Base-by-base conservation (phyloP, 352 stramenopile genomes). In the Globisporangium recalcitrans region DNA sequence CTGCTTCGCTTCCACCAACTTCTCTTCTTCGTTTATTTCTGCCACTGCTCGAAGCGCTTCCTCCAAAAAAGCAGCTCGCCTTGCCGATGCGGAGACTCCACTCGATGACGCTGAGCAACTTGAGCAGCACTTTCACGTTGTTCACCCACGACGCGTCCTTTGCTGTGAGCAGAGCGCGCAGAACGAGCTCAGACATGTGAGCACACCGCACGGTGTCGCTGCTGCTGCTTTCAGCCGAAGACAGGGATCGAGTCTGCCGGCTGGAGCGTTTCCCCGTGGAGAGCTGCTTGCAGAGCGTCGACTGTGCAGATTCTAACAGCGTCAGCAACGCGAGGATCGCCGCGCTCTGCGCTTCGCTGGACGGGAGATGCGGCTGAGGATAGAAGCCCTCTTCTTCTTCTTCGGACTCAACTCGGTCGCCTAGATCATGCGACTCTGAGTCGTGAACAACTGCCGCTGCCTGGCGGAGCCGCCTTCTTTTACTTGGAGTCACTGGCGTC, bases 91-190 rank as follows among this genome's bases (percentile, higher is more conserved):
- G 75, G 13, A 87, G 36, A 10, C 60, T 64, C 31, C 73, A 40
- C 51, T 87, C 77, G 31, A 82, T 74, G n/a, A 74, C 72, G 36
- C 73, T 74, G 27, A 87, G 58, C 21, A 78, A 32, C 32, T 80
- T 83, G 10, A 74, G n/a, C 54, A 82, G 32, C 60, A 81, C 67
- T 49, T 71, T 75, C 36, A 65, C 60, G 32, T 48, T 57, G 31
- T 34, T 69, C 4, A 71, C 62, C 67, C 73, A 87, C 29, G 63
- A 76, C 22, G 77, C 64, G 58, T 80, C 59, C 32, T 62, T 61
- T 44, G 66, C 62, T n/a, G 65, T 68, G 46, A 58, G 67, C 19
- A 86, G 67, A 10, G 73, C 55, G 31, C 44, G 58, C 27, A 69
- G 49, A 19, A 62, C 58, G 14, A 51, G 26, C 13, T 65, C 56